Conservation (phyloP, 2,329 filamentous ascomycete genomes). For the Beauveria bassiana region DNA sequence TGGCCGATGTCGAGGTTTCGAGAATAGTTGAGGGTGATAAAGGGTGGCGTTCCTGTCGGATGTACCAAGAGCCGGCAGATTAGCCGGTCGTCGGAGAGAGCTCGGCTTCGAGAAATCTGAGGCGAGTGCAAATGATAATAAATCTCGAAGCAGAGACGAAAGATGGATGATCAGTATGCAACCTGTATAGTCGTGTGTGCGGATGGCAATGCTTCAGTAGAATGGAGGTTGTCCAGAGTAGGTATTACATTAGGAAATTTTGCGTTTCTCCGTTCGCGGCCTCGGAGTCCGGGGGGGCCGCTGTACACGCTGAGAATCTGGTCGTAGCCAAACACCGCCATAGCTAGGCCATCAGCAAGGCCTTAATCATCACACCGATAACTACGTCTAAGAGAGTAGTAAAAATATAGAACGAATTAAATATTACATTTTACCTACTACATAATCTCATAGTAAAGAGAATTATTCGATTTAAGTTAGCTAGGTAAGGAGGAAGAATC, state of each 20-base stretch:
- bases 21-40: not conserved
- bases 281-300: constrained; percentile 25
- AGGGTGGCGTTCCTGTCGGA: constrained; percentile 6
- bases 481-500: no score
- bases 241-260: constrained; percentile 20
- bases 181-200: not conserved
- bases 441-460: no score
- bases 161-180: not conserved
- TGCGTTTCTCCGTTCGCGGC: constrained; percentile 30
- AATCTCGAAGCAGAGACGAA: not conserved
- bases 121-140: not conserved
- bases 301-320: no score
- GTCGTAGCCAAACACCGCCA: no score
- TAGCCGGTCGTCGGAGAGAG: not conserved
- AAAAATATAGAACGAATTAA: no score
- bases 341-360: no score
- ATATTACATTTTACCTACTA: no score
- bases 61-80: not conserved
- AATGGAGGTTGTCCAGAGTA: constrained; percentile 18
- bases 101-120: not conserved
- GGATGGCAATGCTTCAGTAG: constrained; percentile 4
- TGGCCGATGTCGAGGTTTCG: not conserved
- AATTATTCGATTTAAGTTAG: no score
- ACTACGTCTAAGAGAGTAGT: no score
- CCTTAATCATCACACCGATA: no score